Base-by-base conservation (phyloP, 805 yeast species). In the Danielozyma ontarioensis region DNA sequence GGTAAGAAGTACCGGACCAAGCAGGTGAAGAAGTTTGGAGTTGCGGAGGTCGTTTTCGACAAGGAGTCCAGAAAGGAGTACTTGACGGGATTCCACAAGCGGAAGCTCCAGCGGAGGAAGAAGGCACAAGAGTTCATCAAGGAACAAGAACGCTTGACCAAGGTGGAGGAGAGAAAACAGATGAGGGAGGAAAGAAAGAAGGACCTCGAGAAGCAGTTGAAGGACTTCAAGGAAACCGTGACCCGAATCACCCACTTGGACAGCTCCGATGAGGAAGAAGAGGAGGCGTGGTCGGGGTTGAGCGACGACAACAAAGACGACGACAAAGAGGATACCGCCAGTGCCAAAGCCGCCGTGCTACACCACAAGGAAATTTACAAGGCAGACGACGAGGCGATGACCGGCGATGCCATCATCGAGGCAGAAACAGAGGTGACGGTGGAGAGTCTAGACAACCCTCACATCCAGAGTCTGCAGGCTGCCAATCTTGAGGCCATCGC, bases 11-110 rank as follows among this genome's bases (percentile, higher is more conserved):
- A 88, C 57, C 80, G 81, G 13, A 75, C 76, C 33, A 82, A 80
- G 44, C 81, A 78, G 51, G 68, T 70, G 22, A 76, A 75, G 53
- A 72, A 76, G 53, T 76, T 73, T 51, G 72, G 87, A 25, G 88
- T 85, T 2, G 89, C 76, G 17, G 96, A 87, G 55, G 94, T 93
- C 18, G 77, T 74, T 2, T 93, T 88, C 55, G 93, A 93, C 58
- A 76, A 78, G 42, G 83, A 73, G 13, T 73, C 83, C n/a, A 65
- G 97, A 54, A 62, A 70, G 56, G 95, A 90, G 40, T 90, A 79
- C 56, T 64, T 90, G 45, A 90, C 97, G 3, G 98, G 98, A 26
- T 90, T 90, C 58, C 97, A 93, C 59, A 90, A 90, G 62, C 75
- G 98, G 51, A 90, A 90, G 55, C 55, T 90, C 13, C 84, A 84